Evolutionary conservation across 2,329 filamentous ascomycete species (phyloP), one percentile per base, ranked within the genome.

Genomic region (Colletotrichum orbiculare): DNA sequence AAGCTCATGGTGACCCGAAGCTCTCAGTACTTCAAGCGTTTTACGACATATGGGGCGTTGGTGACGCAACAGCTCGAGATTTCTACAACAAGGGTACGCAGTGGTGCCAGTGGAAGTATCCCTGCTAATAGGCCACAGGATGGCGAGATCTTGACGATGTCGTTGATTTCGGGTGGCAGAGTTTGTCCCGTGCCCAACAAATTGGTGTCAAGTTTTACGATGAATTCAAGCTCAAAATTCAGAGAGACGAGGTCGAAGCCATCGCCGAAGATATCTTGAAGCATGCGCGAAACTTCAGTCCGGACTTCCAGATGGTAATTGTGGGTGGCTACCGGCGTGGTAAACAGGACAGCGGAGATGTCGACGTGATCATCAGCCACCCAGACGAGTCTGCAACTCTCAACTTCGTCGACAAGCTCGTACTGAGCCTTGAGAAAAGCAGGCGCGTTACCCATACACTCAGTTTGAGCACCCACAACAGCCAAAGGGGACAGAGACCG

Each of bases 191-290:
- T 11, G 91, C 93, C 1, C 95, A 97, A 76, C 94, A 98, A 74
- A 97, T 98, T 60, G 95, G 96, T 0, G 82, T 97, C 48, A 98
- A 98, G 74, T 97, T 89, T 77, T 97, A 96, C 74, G 91, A 96
- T 39, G 95, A 98, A 68, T 91, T 99, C 60, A 80, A 86, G 49
- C 77, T 84, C 13, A 88, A 86, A 12, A 92, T 98, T 5, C 85
- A 92, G 0, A 87, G 94, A 1, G 63, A 73, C 0, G 94, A 98
- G 75, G 91, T 93, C 0, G 89, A 93, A 69, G 72, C 74, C 0
- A 97, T 97, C 57, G 87, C 86, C 0, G 71, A 79, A 5, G 81
- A 83, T 1, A 85, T 97, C 13, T 82, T 90, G 1, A 72, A 79
- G 2, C 89, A 96, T 67, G 93, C 93, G 1, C 87, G 88, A 49